Conservation (phyloP, 495 filamentous ascomycete genomes). For the Amniculicola lignicola region DNA sequence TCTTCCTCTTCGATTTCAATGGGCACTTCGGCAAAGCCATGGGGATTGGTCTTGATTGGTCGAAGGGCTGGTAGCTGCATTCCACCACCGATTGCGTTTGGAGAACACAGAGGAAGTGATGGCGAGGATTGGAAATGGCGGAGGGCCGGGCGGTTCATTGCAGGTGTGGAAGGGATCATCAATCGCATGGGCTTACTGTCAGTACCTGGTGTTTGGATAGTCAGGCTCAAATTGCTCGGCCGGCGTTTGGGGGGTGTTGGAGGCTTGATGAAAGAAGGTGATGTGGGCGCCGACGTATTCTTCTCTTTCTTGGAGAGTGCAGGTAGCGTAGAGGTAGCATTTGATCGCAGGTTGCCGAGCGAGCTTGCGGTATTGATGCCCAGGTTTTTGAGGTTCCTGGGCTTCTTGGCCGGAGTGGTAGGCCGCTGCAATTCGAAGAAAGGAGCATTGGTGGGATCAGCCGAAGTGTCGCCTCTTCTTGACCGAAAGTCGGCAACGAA, state of each 20-base stretch:
- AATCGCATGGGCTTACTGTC: slow-evolving; percentile 35
- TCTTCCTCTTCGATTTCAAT: slow-evolving; percentile 44
- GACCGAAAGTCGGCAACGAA: slow-evolving; percentile 33
- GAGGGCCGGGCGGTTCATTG: slow-evolving; percentile 43
- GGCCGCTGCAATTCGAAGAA: slow-evolving; percentile 46
- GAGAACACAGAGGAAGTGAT: slow-evolving; percentile 58
- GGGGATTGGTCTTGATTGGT: slow-evolving; percentile 35
- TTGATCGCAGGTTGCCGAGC: slow-evolving; percentile 48
- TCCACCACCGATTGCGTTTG: slow-evolving; percentile 59
- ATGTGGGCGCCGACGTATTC: slow-evolving; percentile 69
- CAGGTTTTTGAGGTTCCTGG: slow-evolving; percentile 88
- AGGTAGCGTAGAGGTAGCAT: slow-evolving; percentile 48
- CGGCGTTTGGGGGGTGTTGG: slow-evolving; percentile 67
- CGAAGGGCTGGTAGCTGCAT: slow-evolving; percentile 59
- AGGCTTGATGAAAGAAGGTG: slow-evolving; percentile 76
- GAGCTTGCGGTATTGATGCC: slow-evolving; percentile 74
- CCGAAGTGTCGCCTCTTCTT: slow-evolving; percentile 16
- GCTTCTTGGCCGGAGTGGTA: slow-evolving; percentile 65
- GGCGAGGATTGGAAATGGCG: slow-evolving; percentile 70
- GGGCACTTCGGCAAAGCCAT: slow-evolving; percentile 38
- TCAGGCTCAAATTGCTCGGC: slow-evolving; percentile 73
- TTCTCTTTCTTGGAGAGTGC: slow-evolving; percentile 45
- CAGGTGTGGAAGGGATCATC: slow-evolving; percentile 43
- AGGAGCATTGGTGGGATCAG: slow-evolving; percentile 18
- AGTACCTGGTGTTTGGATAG: slow-evolving; percentile 59